A percentile compares a stretch with the other conserved stretches of the same genome.
Evolutionary conservation across 1,139 yeast genomes (phyloP).

Genomic region (Torulaspora pretoriensis): DNA sequence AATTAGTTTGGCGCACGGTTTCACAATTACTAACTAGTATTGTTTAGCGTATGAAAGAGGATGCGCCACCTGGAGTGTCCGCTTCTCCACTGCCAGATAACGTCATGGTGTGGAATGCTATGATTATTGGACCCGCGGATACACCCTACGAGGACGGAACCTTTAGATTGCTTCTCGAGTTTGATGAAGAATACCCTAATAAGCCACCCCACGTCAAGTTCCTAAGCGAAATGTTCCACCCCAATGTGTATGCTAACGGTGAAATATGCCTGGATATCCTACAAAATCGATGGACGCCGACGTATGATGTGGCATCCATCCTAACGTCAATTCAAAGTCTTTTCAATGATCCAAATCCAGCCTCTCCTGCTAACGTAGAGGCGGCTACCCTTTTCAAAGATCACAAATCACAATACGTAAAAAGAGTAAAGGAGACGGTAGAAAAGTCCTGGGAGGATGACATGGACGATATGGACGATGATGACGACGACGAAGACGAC

Average conservation of each 20-base stretch:
- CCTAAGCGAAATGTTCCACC: conserved; percentile 94
- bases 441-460: conserved; percentile 88
- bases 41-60: conserved; percentile 84
- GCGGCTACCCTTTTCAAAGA: conserved; percentile 95
- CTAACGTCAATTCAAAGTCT: conserved; percentile 79
- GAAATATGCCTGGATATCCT: conserved; percentile 92
- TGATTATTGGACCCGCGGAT: conserved; percentile 94
- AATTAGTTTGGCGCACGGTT: background rate
- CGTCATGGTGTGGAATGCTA: conserved; percentile 98
- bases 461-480: conserved; percentile 64
- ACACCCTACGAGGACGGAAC: conserved; percentile 99
- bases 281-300: conserved; percentile 98
- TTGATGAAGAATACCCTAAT: conserved; percentile 96
- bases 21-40: conserved; percentile 3
- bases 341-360: conserved; percentile 91
- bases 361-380: conserved; percentile 97
- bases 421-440: conserved; percentile 89
- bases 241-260: conserved; percentile 93
- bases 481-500: conserved; percentile 51
- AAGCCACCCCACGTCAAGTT: conserved; percentile 94
- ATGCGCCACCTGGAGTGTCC: conserved; percentile 96
- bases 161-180: conserved; percentile 76
- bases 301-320: conserved; percentile 96
- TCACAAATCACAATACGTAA: conserved; percentile 86
- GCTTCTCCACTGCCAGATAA: conserved; percentile 97